Evolutionary conservation across 2,329 filamentous ascomycete genomes (phyloP).

Genomic region (Coniochaeta sp.): DNA sequence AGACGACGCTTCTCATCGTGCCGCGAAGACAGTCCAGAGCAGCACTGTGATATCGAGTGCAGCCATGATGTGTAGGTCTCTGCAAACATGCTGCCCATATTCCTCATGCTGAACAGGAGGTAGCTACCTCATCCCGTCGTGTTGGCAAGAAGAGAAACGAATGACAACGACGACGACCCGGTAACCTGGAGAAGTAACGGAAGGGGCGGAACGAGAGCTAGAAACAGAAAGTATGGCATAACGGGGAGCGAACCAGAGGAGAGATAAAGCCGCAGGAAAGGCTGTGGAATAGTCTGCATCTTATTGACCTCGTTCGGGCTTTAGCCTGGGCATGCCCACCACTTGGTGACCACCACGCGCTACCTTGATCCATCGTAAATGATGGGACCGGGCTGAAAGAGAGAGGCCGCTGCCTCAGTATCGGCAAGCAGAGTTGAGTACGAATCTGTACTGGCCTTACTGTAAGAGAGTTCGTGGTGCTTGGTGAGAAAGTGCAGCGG

Average conservation of each 20-base stretch:
- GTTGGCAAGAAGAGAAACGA: slow-evolving; percentile 8
- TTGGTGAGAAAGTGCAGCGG: slow-evolving; percentile 24
- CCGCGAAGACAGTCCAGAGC: slow-evolving; percentile 28
- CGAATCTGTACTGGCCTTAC: slow-evolving; percentile 13
- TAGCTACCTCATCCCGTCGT: slow-evolving; percentile 11
- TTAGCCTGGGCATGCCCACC: not conserved
- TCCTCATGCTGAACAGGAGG: slow-evolving; percentile 12
- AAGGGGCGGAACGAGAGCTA: slow-evolving; percentile 5
- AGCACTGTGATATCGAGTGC: slow-evolving; percentile 37
- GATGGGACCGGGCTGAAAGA: slow-evolving; percentile 3
- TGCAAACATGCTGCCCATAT: slow-evolving; percentile 29
- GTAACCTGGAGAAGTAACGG: slow-evolving; percentile 8
- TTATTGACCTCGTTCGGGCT: not conserved
- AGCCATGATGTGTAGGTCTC: slow-evolving; percentile 40
- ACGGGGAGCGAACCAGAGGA: slow-evolving; percentile 3
- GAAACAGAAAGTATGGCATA: slow-evolving; percentile 5
- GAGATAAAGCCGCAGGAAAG: not conserved
- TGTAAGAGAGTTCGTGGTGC: slow-evolving; percentile 16
- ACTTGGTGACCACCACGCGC: slow-evolving; percentile 2
- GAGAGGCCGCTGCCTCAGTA: slow-evolving; percentile 1
- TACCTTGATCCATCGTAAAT: slow-evolving; percentile 1
- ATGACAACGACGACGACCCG: slow-evolving; percentile 15
- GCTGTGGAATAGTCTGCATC: slow-evolving; percentile 2
- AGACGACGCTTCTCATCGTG: slow-evolving; percentile 28
- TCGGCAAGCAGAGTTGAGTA: not conserved